Percentiles rank a stretch among this genome's conserved stretches.
phyloP scores from a whole-genome alignment of 257 asterid genomes.

The Fraxinus quadrangulata region DNA sequence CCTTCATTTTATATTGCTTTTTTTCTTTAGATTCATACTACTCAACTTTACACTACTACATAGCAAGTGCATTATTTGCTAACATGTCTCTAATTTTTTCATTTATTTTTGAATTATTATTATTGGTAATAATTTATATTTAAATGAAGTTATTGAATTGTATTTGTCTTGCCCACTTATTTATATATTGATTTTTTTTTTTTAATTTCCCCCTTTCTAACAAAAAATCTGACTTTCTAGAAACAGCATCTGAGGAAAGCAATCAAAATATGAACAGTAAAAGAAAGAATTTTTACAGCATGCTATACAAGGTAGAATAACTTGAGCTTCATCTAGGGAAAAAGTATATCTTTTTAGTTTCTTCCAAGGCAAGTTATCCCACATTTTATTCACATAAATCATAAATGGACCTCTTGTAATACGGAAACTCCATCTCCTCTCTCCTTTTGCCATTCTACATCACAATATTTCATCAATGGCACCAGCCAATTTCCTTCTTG shows the following conservation, averaged over 20 bases:
- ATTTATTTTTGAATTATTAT: too few species aligned
- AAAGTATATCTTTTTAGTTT: constrained; percentile 38
- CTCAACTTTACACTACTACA: too few species aligned
- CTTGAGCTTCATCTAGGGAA: constrained; percentile 33
- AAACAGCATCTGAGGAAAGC: constrained; percentile 5
- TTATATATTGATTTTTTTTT: too few species aligned
- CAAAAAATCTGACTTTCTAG: neutral
- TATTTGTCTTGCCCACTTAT: too few species aligned
- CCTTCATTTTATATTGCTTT: too few species aligned
- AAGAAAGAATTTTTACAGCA: constrained; percentile 25
- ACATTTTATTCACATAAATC: constrained; percentile 2
- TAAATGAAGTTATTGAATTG: too few species aligned
- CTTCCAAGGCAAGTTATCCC: constrained; percentile 51
- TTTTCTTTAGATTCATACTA: too few species aligned
- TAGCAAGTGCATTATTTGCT: too few species aligned
- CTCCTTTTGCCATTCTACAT: neutral
- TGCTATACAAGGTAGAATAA: constrained; percentile 51
- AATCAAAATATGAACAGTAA: constrained; percentile 13
- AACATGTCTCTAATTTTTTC: too few species aligned
- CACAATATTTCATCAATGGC: constrained; percentile 33
- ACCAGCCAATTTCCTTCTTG: constrained; percentile 19
- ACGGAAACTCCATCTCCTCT: neutral
- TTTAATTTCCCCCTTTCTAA: too few species aligned
- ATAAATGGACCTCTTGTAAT: neutral
- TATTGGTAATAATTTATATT: too few species aligned